Base-by-base conservation (phyloP, 352 stramenopile species). In the Phytophthora syringae region DNA sequence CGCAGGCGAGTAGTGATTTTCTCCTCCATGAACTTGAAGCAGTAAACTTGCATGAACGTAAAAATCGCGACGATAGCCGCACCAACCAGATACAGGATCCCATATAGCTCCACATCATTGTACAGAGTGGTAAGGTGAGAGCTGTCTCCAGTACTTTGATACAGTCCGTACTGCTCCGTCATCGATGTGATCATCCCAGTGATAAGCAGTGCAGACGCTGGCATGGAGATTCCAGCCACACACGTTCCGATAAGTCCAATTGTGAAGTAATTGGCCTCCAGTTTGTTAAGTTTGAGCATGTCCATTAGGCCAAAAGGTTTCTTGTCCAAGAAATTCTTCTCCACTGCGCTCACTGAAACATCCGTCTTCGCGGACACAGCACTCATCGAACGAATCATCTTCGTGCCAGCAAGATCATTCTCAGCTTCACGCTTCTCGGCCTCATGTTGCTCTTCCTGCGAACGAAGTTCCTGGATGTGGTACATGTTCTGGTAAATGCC, bases 401-500 rank as follows among this genome's bases (percentile, higher is more conserved):
- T 64, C 45, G 20, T 47, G 2, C n/a, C 18, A 2, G 6, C 20
- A n/a, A 36, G 20, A 3, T 24, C 24, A 7, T 32, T 49, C 16
- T 53, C 54, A 0, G 54, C 32, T n/a, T 63, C 54, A 28, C 54
- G 54, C 21, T 18, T 45, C 16, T 61, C 28, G 21, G 61, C 47
- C 7, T 60, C 61, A 11, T 52, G 34, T 24, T 68, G 39, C 27
- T 61, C 60, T n/a, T 68, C 44, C 11, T 60, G 36, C 0, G 61
- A 55, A 2, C 53, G 45, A 6, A 55, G 3, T 15, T 61, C 27
- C 45, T 82, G 71, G 54, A 97, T 91, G 30, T 77, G 87, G 51
- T 95, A 88, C 55, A 88, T 73, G 25, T 85, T 97, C 37, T 96
- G 79, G 71, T 96, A 97, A 7, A 77, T 50, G 20, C 72, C 72